Evolutionary conservation across 2,329 filamentous ascomycete species (phyloP).

Genomic region (Zopfia rhizophila): DNA sequence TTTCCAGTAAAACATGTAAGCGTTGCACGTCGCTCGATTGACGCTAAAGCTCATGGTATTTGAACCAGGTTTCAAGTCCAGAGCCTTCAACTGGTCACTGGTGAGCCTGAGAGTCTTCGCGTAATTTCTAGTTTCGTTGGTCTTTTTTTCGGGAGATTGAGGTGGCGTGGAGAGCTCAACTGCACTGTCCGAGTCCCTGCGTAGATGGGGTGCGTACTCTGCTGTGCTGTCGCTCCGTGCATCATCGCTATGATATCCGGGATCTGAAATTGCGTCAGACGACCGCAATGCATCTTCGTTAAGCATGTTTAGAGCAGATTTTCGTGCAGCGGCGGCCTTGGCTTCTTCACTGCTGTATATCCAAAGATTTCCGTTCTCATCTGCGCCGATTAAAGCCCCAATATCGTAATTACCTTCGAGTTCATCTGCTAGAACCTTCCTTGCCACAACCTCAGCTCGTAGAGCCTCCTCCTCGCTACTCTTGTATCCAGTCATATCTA

Average conservation of each 20-base stretch:
- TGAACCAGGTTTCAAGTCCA: constrained; percentile 83
- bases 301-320: constrained; percentile 63
- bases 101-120: constrained; percentile 96
- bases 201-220: constrained; percentile 64
- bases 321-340: constrained; percentile 84
- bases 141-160: constrained; percentile 59
- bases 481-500: constrained; percentile 98
- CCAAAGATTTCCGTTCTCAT: constrained; percentile 97
- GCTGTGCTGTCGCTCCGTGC: constrained; percentile 68
- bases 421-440: constrained; percentile 92
- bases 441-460: constrained; percentile 89
- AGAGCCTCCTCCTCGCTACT: constrained; percentile 92
- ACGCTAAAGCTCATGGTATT: constrained; percentile 97
- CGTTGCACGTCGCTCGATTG: constrained; percentile 90
- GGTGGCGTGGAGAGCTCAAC: constrained; percentile 72
- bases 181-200: constrained; percentile 76
- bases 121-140: constrained; percentile 84
- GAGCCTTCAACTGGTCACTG: constrained; percentile 90
- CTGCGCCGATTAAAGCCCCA: constrained; percentile 91
- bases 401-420: constrained; percentile 96
- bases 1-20: constrained; percentile 93
- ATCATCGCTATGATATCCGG: constrained; percentile 94
- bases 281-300: constrained; percentile 65
- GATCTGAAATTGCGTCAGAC: constrained; percentile 88
- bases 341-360: constrained; percentile 98